phyloP scores from a whole-genome alignment of 768 basidiomycete species.

The Suillus alpinus region DNA sequence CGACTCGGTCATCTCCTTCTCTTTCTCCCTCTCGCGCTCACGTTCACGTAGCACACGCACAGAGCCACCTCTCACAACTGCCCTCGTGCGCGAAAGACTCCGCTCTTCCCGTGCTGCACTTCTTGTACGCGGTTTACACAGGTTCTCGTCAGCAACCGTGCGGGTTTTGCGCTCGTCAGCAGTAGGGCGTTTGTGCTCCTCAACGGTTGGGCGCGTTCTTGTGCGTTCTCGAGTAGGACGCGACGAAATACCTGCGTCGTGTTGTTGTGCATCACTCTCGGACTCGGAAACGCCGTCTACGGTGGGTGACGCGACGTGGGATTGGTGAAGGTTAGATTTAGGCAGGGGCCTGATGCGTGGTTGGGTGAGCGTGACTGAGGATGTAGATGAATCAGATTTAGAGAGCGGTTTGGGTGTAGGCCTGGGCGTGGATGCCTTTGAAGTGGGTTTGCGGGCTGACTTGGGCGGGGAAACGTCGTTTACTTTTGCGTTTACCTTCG shows the following conservation, averaged over 20 bases:
- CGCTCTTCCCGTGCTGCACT: slow-evolving; percentile 2
- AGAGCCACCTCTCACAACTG: background rate
- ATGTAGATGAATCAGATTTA: slow-evolving; percentile 1
- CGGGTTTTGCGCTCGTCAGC: slow-evolving; percentile 17
- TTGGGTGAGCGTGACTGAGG: slow-evolving; percentile 2
- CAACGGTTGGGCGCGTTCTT: slow-evolving; percentile 17
- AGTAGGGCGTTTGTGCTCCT: slow-evolving; percentile 18
- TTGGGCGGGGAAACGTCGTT: slow-evolving; percentile 8
- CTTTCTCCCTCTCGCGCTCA: slow-evolving; percentile 13
- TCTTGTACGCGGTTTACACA: slow-evolving; percentile 12
- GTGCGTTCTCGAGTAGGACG: slow-evolving; percentile 24
- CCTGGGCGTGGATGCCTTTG: slow-evolving; percentile 12
- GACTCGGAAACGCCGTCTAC: slow-evolving; percentile 18
- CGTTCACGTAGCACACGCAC: background rate
- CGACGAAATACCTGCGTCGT: background rate
- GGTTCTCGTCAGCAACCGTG: slow-evolving; percentile 23
- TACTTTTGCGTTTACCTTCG: background rate
- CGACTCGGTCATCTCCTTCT: slow-evolving; percentile 5
- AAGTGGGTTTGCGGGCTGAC: slow-evolving; percentile 9
- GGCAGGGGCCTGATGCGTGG: slow-evolving; percentile 1
- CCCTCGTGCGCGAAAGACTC: slow-evolving; percentile 1
- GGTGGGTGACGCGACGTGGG: slow-evolving; percentile 1
- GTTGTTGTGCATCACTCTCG: slow-evolving; percentile 21
- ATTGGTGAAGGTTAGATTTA: slow-evolving; percentile 5
- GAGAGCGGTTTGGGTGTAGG: slow-evolving; percentile 13